A percentile compares a stretch with the other conserved stretches of the same genome.
phyloP scores from a whole-genome alignment of 176 grass and related monocot genomes.

The Rhynchospora breviuscula region DNA sequence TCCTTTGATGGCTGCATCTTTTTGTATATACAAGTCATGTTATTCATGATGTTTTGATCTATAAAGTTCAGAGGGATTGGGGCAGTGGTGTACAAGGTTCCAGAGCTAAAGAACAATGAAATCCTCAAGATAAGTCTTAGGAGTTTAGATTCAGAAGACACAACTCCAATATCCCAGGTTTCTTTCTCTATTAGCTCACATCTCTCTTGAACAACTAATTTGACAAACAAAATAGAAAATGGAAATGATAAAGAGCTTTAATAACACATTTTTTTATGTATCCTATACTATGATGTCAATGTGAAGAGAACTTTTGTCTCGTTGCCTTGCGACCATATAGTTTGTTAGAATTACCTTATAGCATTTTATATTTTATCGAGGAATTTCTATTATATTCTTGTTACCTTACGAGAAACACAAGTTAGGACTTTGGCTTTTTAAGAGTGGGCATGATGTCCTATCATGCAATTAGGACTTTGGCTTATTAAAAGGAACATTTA shows the following conservation, averaged over 20 bases:
- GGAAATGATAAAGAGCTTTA: neutral
- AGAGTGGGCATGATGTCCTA: neutral
- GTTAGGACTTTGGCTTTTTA: neutral
- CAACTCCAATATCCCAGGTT: slow-evolving; percentile 56
- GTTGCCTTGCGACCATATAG: neutral
- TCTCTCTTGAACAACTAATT: neutral
- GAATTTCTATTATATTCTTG: neutral
- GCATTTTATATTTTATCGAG: neutral
- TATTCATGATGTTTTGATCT: slow-evolving; percentile 11
- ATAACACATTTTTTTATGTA: neutral
- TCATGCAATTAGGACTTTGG: neutral
- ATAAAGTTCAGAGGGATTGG: slow-evolving; percentile 63
- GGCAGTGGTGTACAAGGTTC: slow-evolving; percentile 79
- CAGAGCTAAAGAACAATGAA: slow-evolving; percentile 55
- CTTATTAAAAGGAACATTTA: slow-evolving; percentile 4
- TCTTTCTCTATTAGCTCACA: neutral
- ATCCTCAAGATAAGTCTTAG: slow-evolving; percentile 82
- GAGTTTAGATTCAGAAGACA: slow-evolving; percentile 80
- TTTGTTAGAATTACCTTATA: neutral
- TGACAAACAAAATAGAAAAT: neutral
- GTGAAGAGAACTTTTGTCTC: neutral
- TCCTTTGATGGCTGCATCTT: neutral
- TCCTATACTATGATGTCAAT: neutral
- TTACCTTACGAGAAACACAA: neutral
- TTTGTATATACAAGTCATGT: neutral